Evolutionary conservation across 495 filamentous ascomycete genomes (phyloP), one percentile per base, ranked within the genome.

Genomic region (Lophiostoma macrostomum): DNA sequence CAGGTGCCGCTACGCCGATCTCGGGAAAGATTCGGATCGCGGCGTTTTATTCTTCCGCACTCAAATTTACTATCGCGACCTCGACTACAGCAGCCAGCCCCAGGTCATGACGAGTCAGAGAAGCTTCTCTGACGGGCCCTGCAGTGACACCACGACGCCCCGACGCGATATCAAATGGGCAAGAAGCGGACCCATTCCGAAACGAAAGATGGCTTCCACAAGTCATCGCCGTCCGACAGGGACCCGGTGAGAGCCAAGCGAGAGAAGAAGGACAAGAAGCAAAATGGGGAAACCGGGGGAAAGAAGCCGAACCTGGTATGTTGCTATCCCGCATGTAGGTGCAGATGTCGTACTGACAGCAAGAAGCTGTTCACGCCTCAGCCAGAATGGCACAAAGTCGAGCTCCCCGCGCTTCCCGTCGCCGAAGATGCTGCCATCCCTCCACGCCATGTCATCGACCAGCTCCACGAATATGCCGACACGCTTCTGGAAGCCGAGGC

Each of bases 301-400:
- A 24, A 52, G 35, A 58, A 54, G 28, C 22, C 58, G 8, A 25
- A 27, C 11, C 45, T 64, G 39, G 64, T 64, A 52, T 4, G 53
- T 40, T 10, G 27, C 40, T 2, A 10, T 1, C 13, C 19, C 5
- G 35, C 24, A 38, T 16, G 25, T 29, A 14, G 18, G 13, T 46
- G 13, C 6, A 19, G 18, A 48, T 23, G 36, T 14, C 8, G 18
- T 56, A 39, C 46, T 60, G 40, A 60, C 29, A 28, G 27, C 37
- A 28, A n/a, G 36, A 18, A 91, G 88, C 72, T 82, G 11, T 84
- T 95, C 59, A 73, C 80, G 52, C 86, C 89, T 29, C 78, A 86
- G 50, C 81, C 89, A 38, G 91, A 96, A 63, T 97, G 91, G 91
- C 86, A 95, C 67, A 77, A 80, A 37, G 74, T 77, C 30, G 67